A percentile compares a stretch with the other conserved stretches of the same genome.
phyloP scores from a whole-genome alignment of 73 alveolate genomes.

The Paramecium caudatum region DNA sequence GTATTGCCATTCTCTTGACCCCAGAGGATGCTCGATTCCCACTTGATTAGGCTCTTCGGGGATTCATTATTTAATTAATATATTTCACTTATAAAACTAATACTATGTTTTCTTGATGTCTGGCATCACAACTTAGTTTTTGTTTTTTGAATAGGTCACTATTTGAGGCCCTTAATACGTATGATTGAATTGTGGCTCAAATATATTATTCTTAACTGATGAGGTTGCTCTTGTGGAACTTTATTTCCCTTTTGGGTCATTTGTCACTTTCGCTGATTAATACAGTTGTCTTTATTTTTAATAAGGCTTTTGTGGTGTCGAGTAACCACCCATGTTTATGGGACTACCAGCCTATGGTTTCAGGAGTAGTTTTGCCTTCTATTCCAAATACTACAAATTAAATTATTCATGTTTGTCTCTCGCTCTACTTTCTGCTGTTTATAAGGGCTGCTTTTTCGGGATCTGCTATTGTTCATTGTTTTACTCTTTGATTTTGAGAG shows the following conservation, averaged over 20 bases:
- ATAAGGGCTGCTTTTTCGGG: too few species aligned
- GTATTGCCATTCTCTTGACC: background rate
- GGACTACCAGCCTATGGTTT: conserved; percentile 23
- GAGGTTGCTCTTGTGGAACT: conserved; percentile 9
- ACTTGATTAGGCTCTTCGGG: conserved; percentile 64
- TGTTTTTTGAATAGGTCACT: background rate
- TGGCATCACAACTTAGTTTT: conserved; percentile 15
- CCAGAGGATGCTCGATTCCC: conserved; percentile 34
- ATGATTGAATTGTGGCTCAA: conserved; percentile 18
- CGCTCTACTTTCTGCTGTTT: too few species aligned
- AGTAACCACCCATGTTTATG: background rate
- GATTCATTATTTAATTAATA: conserved; percentile 57
- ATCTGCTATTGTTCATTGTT: too few species aligned
- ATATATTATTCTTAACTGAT: background rate
- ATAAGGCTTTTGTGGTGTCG: background rate
- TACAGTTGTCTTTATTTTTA: background rate
- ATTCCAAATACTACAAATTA: conserved; percentile 35
- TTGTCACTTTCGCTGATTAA: background rate
- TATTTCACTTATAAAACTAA: conserved; percentile 36
- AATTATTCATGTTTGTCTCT: conserved; percentile 35
- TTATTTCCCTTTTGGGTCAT: too few species aligned
- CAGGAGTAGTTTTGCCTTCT: conserved; percentile 28
- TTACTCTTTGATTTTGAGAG: background rate
- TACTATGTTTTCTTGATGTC: background rate
- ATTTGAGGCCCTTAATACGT: background rate